phyloP scores from a whole-genome alignment of 73 alveolate genomes.

The Blepharisma stoltei region DNA sequence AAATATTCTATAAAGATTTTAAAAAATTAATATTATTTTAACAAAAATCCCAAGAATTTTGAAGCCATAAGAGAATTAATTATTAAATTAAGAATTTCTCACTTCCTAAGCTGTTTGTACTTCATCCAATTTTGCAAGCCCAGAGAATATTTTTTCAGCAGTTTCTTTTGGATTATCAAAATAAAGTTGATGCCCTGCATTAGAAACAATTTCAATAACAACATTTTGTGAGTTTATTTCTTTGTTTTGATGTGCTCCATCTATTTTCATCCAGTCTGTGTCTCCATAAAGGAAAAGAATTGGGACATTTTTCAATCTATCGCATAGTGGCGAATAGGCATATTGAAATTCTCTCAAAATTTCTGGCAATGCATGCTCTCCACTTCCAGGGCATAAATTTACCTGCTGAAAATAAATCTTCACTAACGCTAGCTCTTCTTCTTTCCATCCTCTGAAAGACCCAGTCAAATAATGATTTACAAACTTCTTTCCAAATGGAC shows the following conservation, averaged over 20 bases:
- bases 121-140: no score
- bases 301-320: constrained; percentile 40
- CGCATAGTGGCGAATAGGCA: constrained; percentile 38
- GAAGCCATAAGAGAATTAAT: no score
- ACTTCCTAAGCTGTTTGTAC: no score
- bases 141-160: constrained; percentile 6
- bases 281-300: constrained; percentile 48
- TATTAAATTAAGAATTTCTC: no score
- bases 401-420: constrained; percentile 43
- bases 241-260: constrained; percentile 17
- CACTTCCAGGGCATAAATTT: constrained; percentile 43
- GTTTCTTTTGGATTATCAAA: constrained; percentile 53
- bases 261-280: constrained; percentile 51
- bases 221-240: background rate
- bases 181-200: constrained; percentile 61
- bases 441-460: constrained; percentile 16
- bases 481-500: constrained; percentile 15
- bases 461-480: constrained; percentile 32
- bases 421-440: constrained; percentile 34
- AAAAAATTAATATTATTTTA: no score
- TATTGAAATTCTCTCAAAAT: constrained; percentile 32
- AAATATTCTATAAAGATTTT: no score
- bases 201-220: constrained; percentile 14
- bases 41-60: no score
- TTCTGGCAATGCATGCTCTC: constrained; percentile 52